Conservation (phyloP, 306 rosid genomes). For the Hippophae gyantsensis region DNA sequence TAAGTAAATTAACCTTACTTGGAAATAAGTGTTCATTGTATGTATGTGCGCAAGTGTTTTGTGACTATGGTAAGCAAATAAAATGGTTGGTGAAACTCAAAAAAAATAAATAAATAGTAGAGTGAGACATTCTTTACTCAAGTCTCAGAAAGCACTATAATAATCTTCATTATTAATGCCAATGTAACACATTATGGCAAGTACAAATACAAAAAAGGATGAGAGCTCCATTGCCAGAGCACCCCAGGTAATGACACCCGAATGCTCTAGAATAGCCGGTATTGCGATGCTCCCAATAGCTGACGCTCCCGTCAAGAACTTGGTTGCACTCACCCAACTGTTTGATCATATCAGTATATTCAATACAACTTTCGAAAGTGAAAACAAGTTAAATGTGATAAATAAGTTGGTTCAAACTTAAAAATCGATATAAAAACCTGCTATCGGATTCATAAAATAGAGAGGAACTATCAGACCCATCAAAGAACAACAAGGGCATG, state of each 20-base stretch:
- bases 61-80: too few species aligned
- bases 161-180: slow-evolving; percentile 34
- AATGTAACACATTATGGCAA: slow-evolving; percentile 55
- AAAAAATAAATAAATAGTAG: too few species aligned
- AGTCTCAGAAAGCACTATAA: slow-evolving; percentile 41
- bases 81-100: not conserved
- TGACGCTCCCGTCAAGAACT: slow-evolving; percentile 78
- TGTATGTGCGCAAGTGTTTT: too few species aligned
- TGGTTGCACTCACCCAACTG: slow-evolving; percentile 81
- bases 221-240: slow-evolving; percentile 78
- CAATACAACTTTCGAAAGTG: not conserved
- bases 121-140: slow-evolving; percentile 10
- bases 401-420: slow-evolving; percentile 4
- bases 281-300: slow-evolving; percentile 77
- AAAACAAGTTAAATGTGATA: not conserved
- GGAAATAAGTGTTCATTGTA: too few species aligned
- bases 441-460: slow-evolving; percentile 48
- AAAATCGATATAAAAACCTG: slow-evolving; percentile 22
- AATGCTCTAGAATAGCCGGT: slow-evolving; percentile 66
- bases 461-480: slow-evolving; percentile 50
- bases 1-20: too few species aligned
- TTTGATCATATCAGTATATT: slow-evolving; percentile 15
- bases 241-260: slow-evolving; percentile 81
- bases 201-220: slow-evolving; percentile 55
- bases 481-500: slow-evolving; percentile 70